These are phyloP conservation scores for Phytophthora syringae DNA, from an alignment of 352 stramenopile species.

Conservation along the genomic window DNA sequence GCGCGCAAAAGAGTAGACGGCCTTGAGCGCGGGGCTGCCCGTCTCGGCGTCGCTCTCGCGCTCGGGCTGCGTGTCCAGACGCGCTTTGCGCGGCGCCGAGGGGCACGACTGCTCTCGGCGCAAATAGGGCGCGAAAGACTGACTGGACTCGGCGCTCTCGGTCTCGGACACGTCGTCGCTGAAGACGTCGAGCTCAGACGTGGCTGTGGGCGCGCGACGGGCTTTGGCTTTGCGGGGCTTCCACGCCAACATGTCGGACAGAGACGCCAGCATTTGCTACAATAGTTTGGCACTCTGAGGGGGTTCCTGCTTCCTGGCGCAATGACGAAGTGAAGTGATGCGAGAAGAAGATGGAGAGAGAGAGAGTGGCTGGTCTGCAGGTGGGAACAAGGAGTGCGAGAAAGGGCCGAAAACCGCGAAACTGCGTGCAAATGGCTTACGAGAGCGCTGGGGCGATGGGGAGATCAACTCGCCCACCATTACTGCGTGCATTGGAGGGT, in stretches of 20 bases:
- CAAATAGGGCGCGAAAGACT: slow-evolving; percentile 23
- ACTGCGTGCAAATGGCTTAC: slow-evolving; percentile 23
- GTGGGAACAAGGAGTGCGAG: slow-evolving; percentile 37
- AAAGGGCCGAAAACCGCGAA: slow-evolving; percentile 14
- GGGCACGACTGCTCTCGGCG: slow-evolving; percentile 40
- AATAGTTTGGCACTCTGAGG: too few relatives aligned
- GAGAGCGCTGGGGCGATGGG: slow-evolving; percentile 1
- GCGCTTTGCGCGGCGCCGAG: slow-evolving; percentile 16
- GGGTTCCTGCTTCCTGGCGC: not conserved
- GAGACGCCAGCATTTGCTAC: slow-evolving; percentile 48
- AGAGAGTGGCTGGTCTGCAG: slow-evolving; percentile 24
- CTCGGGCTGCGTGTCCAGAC: slow-evolving; percentile 32
- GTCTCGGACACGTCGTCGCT: slow-evolving; percentile 63
- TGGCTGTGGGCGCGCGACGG: slow-evolving; percentile 45
- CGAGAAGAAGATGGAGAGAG: slow-evolving; percentile 1
- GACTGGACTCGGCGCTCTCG: slow-evolving; percentile 55
- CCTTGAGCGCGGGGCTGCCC: slow-evolving; percentile 27
- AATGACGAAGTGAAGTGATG: slow-evolving; percentile 25
- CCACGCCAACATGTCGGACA: slow-evolving; percentile 46
- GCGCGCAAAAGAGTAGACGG: slow-evolving; percentile 65
- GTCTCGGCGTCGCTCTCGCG: slow-evolving; percentile 35
- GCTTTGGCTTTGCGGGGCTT: slow-evolving; percentile 33
- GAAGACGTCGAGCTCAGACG: slow-evolving; percentile 47
- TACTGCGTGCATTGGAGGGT: not conserved
- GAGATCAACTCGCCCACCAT: slow-evolving; percentile 11